Evolutionary conservation across 345 rosid species (phyloP), one percentile per base, ranked within the genome.

Genomic region (Eucalyptus regnans): DNA sequence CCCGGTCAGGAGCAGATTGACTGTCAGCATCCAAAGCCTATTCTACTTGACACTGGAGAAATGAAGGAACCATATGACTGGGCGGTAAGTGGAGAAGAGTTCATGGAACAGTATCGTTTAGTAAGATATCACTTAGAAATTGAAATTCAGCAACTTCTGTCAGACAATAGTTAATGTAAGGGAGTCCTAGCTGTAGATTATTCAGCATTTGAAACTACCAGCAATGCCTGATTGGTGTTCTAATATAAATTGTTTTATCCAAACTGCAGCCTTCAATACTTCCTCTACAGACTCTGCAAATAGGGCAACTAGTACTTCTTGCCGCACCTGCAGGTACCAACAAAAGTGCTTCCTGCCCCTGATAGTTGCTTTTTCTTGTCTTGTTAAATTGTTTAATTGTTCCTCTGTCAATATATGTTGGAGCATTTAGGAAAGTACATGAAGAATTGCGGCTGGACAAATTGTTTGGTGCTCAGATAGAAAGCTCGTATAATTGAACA

Each of bases 11-110:
- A 96, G 66, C 98, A 95, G 92, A 85, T 94, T 68, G 50, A 91
- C 44, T 96, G 96, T 91, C 98, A 96, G 91, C 91, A 88, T 86
- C 97, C 98, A 27, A 96, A 96, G 90, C 97, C 97, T 41, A 93
- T 96, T 91, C 89, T 96, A 90, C 96, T 96, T 86, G 97, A 95
- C 89, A 96, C 96, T 23, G 97, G 98, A 88, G 97, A 96, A 93
- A 96, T 96, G 97, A 96, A 94, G 90, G 50, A 43, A 89, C 98
- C 98, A 12, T 95, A 96, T 93, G 97, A 93, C 87, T 96, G 98
- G 98, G 96, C 96, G 68, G 97, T 96, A 87, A 93, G 96, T 93
- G 29, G 71, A n/a, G 48, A 68, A 52, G 83, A 66, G 56, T 31
- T 91, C 84, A 44, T 50, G 33, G 27, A 41, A 12, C 83, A n/a